Evolutionary conservation across 2,329 filamentous ascomycete species (phyloP).

Genomic region (Penicillium capsulatum): DNA sequence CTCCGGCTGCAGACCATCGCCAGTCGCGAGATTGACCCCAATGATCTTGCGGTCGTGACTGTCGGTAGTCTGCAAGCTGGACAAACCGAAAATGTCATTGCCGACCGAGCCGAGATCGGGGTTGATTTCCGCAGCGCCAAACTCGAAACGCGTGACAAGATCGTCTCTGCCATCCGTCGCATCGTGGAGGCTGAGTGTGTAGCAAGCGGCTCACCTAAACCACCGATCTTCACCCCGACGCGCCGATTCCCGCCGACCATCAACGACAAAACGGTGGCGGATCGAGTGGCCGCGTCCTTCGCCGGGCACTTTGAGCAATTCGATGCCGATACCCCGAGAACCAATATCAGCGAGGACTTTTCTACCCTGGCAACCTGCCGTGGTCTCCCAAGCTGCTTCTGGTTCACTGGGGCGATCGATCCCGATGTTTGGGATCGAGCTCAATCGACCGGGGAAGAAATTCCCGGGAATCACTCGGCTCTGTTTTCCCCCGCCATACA

Average conservation of each 20-base stretch:
- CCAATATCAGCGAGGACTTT: conserved; percentile 55
- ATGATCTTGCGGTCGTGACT: conserved; percentile 55
- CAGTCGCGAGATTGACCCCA: conserved; percentile 51
- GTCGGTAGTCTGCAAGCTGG: conserved; percentile 58
- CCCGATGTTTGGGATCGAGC: conserved; percentile 49
- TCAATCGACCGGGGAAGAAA: conserved; percentile 41
- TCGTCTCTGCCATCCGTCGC: conserved; percentile 48
- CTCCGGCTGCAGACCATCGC: conserved; percentile 58
- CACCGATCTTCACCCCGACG: conserved; percentile 47
- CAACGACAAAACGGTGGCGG: conserved; percentile 49
- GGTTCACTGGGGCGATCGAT: conserved; percentile 54
- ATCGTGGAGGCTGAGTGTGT: conserved; percentile 56
- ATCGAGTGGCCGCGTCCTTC: conserved; percentile 46
- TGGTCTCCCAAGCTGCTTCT: conserved; percentile 52
- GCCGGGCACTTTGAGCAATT: conserved; percentile 45
- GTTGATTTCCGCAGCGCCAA: conserved; percentile 53
- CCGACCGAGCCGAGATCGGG: conserved; percentile 52
- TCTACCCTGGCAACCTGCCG: conserved; percentile 51
- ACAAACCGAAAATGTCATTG: conserved; percentile 58
- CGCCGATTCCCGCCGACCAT: conserved; percentile 51
- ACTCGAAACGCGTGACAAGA: conserved; percentile 44
- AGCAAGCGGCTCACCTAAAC: conserved; percentile 48
- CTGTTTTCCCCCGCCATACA: conserved; percentile 57
- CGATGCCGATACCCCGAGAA: conserved; percentile 28
- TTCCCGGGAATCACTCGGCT: conserved; percentile 58